Base-by-base conservation (phyloP, 768 basidiomycete genomes). In the Termitomyces sp. region DNA sequence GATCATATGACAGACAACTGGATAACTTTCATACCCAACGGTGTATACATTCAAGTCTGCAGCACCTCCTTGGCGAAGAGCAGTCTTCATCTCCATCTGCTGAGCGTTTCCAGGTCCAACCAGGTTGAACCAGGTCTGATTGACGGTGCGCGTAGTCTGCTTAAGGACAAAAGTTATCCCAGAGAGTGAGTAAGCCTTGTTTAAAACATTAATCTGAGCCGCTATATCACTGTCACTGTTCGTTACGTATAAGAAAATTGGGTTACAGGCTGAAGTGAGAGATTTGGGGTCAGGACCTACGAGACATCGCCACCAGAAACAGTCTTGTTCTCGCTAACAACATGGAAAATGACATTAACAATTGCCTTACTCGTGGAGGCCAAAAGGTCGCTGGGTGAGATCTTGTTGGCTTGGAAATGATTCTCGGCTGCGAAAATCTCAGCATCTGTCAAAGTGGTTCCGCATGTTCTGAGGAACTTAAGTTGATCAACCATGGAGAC, bases 81-180 rank as follows among this genome's bases (percentile, higher is more conserved):
- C 59, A 0, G 47, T 66, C 76, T 85, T 85, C 83, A 85, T 84
- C 7, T 70, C 67, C 9, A 72, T 80, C 69, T 85, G 82, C 25
- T 69, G 63, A 14, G 70, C 62, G 32, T 61, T 67, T 36, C 57
- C 63, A 4, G 78, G 79, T 5, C 74, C 79, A 53, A 69, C 81
- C n/a, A 72, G 70, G 65, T 74, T 75, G 75, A 82, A 85, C 85
- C 83, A 86, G 60, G 74, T 67, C n/a, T 73, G 49, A 66, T 82
- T 83, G 63, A 73, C 66, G 5, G 80, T 84, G 60, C 78, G 78
- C 54, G 70, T 74, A 32, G 78, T 82, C 48, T 70, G 67, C 11
- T 72, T 77, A 38, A 83, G 79, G 4, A 57, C 65, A 71, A 76
- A 84, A 51, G 71, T 70, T 56, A 82, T 71, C 17, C 78, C 76